A percentile compares a stretch with the other conserved stretches of the same genome.
phyloP scores from a whole-genome alignment of 129 eudicot genomes.

The Artemisia argyi region DNA sequence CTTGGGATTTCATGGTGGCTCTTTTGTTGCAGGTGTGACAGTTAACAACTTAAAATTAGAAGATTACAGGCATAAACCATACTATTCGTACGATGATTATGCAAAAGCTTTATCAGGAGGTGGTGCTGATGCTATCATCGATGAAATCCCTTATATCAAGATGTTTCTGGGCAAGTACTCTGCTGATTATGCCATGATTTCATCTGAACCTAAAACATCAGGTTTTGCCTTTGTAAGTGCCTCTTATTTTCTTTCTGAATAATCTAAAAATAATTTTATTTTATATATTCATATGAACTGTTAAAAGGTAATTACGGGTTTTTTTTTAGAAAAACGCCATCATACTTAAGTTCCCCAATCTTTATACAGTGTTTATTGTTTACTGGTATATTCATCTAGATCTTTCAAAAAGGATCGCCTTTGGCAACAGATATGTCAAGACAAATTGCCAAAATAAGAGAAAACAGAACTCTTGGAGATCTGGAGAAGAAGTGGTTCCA shows the following conservation, averaged over 20 bases:
- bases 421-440: not conserved
- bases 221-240: slow-evolving; percentile 16
- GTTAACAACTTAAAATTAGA: not conserved
- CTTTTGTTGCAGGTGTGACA: slow-evolving; percentile 10
- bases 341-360: not conserved
- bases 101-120: slow-evolving; percentile 6
- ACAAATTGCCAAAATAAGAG: slow-evolving; percentile 9
- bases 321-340: no score
- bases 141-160: slow-evolving; percentile 4
- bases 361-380: not conserved
- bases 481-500: slow-evolving; percentile 4
- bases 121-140: slow-evolving; percentile 11
- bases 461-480: not conserved
- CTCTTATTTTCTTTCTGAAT: not conserved
- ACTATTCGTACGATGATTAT: slow-evolving; percentile 1
- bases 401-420: slow-evolving; percentile 7
- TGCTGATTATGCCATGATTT: not conserved
- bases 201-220: not conserved
- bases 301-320: no score
- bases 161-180: slow-evolving; percentile 1
- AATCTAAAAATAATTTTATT: not conserved
- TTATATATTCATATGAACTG: not conserved
- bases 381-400: not conserved
- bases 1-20: slow-evolving; percentile 30
- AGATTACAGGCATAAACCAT: not conserved